phyloP scores from a whole-genome alignment of 83 land plant species.

The Isoetes engelmannii region DNA sequence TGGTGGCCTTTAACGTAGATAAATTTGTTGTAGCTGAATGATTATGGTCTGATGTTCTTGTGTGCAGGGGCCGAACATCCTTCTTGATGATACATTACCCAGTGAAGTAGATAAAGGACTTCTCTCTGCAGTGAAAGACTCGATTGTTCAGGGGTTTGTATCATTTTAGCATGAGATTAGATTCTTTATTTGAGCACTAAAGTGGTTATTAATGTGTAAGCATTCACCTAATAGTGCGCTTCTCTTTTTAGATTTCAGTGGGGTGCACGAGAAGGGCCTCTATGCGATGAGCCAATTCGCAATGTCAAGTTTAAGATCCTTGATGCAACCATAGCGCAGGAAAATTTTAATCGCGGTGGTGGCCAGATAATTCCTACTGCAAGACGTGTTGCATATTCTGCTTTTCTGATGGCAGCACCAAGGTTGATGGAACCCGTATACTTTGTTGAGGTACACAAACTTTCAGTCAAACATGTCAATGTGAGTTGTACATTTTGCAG shows the following conservation, averaged over 20 bases:
- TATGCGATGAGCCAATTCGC: constrained; percentile 98
- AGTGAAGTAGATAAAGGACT: constrained; percentile 91
- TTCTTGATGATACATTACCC: constrained; percentile 89
- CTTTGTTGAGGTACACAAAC: constrained; percentile 71
- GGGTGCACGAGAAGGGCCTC: constrained; percentile 99
- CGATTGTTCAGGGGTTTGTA: constrained; percentile 95
- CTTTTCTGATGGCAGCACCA: constrained; percentile 99
- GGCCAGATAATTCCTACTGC: constrained; percentile 99
- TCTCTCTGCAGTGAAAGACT: constrained; percentile 85
- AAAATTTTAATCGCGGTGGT: constrained; percentile 90
- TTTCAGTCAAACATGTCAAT: not conserved
- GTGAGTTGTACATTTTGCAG: not conserved
- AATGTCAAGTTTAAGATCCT: constrained; percentile 97
- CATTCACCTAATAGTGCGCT: not conserved
- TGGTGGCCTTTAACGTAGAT: not conserved
- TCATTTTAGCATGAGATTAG: not conserved
- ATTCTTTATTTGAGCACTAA: not conserved
- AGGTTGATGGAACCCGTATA: constrained; percentile 97
- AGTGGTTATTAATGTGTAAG: not conserved
- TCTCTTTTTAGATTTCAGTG: constrained; percentile 73
- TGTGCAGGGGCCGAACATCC: constrained; percentile 85
- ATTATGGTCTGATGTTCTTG: not conserved
- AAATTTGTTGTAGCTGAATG: not conserved
- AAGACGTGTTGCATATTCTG: constrained; percentile 95
- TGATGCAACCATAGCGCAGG: constrained; percentile 91